Conservation (phyloP, 179 eudicot genomes). For the Beta macrorhiza region DNA sequence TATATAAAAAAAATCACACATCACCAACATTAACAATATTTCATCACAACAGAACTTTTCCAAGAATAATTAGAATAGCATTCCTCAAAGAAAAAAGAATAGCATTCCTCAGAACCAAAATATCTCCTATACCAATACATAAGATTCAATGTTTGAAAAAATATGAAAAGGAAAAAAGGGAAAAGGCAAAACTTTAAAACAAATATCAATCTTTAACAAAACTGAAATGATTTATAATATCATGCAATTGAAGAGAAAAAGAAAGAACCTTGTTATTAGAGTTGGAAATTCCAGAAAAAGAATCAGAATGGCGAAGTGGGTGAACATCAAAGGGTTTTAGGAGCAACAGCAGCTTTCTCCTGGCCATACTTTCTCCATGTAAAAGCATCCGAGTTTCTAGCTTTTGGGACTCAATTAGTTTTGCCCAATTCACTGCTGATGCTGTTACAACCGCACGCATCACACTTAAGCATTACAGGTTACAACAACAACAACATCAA, state of each 20-base stretch:
- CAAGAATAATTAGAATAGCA: too few relatives aligned
- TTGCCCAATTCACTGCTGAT: neutral
- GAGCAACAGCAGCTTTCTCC: constrained; percentile 56
- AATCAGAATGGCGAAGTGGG: constrained; percentile 31
- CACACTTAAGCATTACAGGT: neutral
- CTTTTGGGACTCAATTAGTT: neutral
- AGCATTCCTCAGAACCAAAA: too few relatives aligned
- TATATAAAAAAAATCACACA: neutral
- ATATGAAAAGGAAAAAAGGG: neutral
- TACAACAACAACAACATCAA: too few relatives aligned
- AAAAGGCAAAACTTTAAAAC: too few relatives aligned
- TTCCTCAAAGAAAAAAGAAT: too few relatives aligned
- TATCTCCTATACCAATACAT: too few relatives aligned
- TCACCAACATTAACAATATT: neutral
- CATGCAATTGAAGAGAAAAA: neutral
- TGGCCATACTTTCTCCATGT: constrained; percentile 45
- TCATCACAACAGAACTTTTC: too few relatives aligned
- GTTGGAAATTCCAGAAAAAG: constrained; percentile 32
- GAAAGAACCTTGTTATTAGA: constrained; percentile 40
- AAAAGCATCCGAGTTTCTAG: constrained; percentile 14
- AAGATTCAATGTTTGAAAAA: neutral
- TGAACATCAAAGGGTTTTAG: constrained; percentile 64
- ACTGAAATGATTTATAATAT: too few relatives aligned
- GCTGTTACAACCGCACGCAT: neutral
- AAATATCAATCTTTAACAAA: too few relatives aligned